Evolutionary conservation across 2,329 filamentous ascomycete species (phyloP), one percentile per base, ranked within the genome.

Genomic region (Cladophialophora chaetospira): DNA sequence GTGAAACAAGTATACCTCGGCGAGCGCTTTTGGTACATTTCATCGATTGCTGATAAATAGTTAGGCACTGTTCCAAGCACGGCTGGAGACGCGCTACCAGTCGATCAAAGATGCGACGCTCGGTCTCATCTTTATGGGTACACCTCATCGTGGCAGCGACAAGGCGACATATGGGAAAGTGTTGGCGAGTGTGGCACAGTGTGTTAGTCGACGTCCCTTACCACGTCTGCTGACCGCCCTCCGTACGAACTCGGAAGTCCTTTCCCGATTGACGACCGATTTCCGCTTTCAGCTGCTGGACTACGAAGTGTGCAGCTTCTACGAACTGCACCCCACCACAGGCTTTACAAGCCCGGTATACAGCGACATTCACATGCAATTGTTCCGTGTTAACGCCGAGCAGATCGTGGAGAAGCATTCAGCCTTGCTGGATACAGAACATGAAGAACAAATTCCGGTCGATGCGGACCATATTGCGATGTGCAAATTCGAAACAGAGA

Each of bases 361-460:
- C n/a, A n/a, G n/a, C n/a, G n/a, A n/a, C n/a, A n/a, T n/a, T n/a
- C n/a, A n/a, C n/a, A n/a, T n/a, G n/a, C n/a, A n/a, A n/a, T n/a
- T n/a, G n/a, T n/a, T n/a, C n/a, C n/a, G n/a, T n/a, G n/a, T n/a
- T n/a, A n/a, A 55, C 26, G 26, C 17, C n/a, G 25, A 8, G 13
- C 43, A 72, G 70, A 68, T 72, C 3, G 70, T 72, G 2, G 68
- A 72, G 26, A 70, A 72, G 59, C 67, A 72, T 26, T 72, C 70
- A 0, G 70, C 70, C 5, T 62, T 72, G 5, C 66, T 72, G 4
- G 70, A 70, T 6, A 55, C 70, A 1, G 61, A 70, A 29, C 68
- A 70, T 8, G 70, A 72, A 55, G 71, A 70, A 1, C 69, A 69
- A 8, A 59, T 72, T 5, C 71, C 71, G 25, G 67, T 70, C 3